phyloP scores from a whole-genome alignment of 1,139 yeast genomes.

The Protomyces arabidopsidicola region DNA sequence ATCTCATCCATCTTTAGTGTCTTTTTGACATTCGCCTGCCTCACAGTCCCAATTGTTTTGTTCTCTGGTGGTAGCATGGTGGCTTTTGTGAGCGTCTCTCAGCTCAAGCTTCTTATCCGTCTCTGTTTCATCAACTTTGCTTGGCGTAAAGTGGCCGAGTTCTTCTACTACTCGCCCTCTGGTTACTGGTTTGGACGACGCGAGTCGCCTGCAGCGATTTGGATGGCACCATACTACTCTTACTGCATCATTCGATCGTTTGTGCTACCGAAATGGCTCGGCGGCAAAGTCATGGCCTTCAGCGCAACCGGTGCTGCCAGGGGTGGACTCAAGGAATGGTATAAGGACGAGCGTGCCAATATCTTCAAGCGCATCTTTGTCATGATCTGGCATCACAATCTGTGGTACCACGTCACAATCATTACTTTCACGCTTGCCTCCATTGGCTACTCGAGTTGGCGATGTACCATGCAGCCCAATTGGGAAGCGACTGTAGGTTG shows the following conservation, averaged over 20 bases:
- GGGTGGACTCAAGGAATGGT: background rate
- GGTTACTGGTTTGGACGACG: conserved; percentile 3
- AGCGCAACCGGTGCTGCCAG: background rate
- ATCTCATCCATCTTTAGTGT: conserved; percentile 4
- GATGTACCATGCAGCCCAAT: background rate
- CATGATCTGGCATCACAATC: background rate
- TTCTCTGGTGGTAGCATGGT: conserved; percentile 8
- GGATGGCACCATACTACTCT: conserved; percentile 4
- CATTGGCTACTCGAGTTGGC: background rate
- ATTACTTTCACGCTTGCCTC: background rate
- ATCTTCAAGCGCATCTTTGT: background rate
- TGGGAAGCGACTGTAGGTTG: background rate
- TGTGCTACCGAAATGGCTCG: conserved; percentile 5
- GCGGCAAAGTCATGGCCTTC: conserved; percentile 3
- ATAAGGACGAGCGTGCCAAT: background rate
- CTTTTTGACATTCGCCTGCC: background rate
- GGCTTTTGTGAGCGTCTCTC: background rate
- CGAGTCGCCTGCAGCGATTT: conserved; percentile 1
- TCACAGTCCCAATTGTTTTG: conserved; percentile 2
- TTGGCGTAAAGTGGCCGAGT: background rate
- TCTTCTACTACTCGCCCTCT: conserved; percentile 1
- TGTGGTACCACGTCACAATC: background rate
- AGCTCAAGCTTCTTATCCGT: background rate
- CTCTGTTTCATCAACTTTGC: background rate
- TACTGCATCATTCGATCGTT: conserved; percentile 4